Percentiles rank a stretch among this genome's conserved stretches.
phyloP scores from a whole-genome alignment of 2,329 filamentous ascomycete species.

The Exophiala oligosperma region DNA sequence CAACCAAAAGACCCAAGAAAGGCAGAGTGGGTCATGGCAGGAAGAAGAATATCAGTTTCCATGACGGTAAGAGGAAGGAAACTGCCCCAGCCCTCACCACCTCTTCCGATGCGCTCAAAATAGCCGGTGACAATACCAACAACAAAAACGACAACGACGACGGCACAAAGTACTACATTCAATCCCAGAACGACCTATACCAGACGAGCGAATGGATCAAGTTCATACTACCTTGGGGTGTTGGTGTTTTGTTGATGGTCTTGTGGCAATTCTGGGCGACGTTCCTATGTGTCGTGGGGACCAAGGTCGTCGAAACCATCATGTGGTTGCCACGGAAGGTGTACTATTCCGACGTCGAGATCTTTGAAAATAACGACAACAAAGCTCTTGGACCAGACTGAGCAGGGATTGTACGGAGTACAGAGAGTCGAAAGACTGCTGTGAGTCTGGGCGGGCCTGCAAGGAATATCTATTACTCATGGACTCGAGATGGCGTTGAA shows the following conservation, averaged over 20 bases:
- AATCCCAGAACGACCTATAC: conserved; percentile 77
- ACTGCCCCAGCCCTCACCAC: neutral
- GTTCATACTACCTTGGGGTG: conserved; percentile 64
- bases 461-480: too few relatives aligned
- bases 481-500: too few relatives aligned
- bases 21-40: neutral
- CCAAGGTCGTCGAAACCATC: conserved; percentile 37
- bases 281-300: conserved; percentile 62
- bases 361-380: conserved; percentile 4
- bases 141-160: neutral
- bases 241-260: conserved; percentile 58
- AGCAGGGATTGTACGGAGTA: neutral
- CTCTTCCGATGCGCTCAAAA: neutral
- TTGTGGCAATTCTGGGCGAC: conserved; percentile 67
- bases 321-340: conserved; percentile 11
- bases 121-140: neutral
- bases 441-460: too few relatives aligned
- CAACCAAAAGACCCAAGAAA: neutral
- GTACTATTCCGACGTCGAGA: neutral
- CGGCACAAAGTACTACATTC: conserved; percentile 62
- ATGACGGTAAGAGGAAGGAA: neutral
- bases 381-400: conserved; percentile 2
- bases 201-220: conserved; percentile 73
- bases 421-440: too few relatives aligned
- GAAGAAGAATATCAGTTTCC: neutral